Evolutionary conservation across 225 moss, liverwort and hornwort genomes (phyloP), one percentile per base, ranked within the genome.

Genomic region (Takakia lepidozioides): DNA sequence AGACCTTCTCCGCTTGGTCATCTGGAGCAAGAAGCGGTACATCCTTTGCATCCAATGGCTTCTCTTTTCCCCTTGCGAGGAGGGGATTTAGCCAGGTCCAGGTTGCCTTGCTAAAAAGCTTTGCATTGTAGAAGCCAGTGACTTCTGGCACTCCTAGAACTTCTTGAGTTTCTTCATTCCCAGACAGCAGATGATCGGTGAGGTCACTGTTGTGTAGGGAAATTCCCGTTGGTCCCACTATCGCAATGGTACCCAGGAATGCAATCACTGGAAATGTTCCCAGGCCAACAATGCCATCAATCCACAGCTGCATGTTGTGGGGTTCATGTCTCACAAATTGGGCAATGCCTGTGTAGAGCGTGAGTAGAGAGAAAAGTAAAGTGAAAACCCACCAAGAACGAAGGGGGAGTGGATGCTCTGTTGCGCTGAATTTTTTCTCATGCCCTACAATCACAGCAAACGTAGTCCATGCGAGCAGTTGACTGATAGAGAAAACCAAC

Each of bases 1-100:
- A 76, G 10, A 84, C 66, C 13, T 5, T 14, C 57, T 85, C 81
- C 0, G 74, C 74, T 13, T 53, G 51, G 37, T 86, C 82, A 19
- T 67, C 69, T 8, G 66, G 69, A n/a, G 75, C 30, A 16, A 86
- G 69, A 3, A 49, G 16, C 27, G 85, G 85, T 10, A 86, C 51
- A 23, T 86, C 82, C 16, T 60, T 42, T 19, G 48, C 19, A 20
- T 61, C 69, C 15, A 86, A 59, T 20, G 59, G 47, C 27, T 63
- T 76, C 26, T 58, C 38, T 16, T 42, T 65, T 1, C 85, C 85
- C 13, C 38, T 74, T 6, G 43, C 57, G 2, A 86, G 68, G 37
- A 86, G 52, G 25, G 78, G 72, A 35, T 76, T 71, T 55, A 86
- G 22, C 81, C 85, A 86, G 2, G 60, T 32, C 71, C 63, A 82